Percentiles rank a stretch among this genome's conserved stretches.
phyloP scores from a whole-genome alignment of 1,139 yeast genomes.

The Saccharomycopsis hybrid region DNA sequence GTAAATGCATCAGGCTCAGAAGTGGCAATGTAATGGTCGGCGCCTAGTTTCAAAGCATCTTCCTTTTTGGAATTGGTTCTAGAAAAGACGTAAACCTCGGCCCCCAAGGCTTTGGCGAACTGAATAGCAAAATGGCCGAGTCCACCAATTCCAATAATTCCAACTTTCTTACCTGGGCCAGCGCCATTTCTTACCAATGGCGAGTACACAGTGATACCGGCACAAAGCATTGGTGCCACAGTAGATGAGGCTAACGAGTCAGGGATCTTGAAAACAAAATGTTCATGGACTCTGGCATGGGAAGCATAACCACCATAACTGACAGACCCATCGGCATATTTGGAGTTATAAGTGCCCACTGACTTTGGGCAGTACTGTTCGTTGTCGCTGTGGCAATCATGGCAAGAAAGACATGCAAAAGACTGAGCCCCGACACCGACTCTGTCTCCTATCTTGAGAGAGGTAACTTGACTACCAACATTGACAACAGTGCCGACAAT shows the following conservation, averaged over 20 bases:
- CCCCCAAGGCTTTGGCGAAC: conserved; percentile 52
- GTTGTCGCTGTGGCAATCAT: conserved; percentile 36
- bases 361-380: conserved; percentile 42
- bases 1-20: conserved; percentile 37
- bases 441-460: conserved; percentile 38
- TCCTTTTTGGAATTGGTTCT: conserved; percentile 42
- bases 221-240: conserved; percentile 49
- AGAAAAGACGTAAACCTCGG: conserved; percentile 49
- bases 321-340: conserved; percentile 35
- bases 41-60: conserved; percentile 48
- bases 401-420: conserved; percentile 40
- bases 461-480: conserved; percentile 34
- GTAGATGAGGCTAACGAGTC: conserved; percentile 35
- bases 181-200: conserved; percentile 42
- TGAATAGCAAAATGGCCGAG: conserved; percentile 55
- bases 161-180: conserved; percentile 40
- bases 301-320: conserved; percentile 45
- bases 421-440: conserved; percentile 49
- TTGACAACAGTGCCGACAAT: conserved; percentile 40
- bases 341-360: conserved; percentile 38
- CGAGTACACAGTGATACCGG: conserved; percentile 47
- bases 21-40: conserved; percentile 47
- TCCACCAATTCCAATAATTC: conserved; percentile 55
- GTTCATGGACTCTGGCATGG: conserved; percentile 42
- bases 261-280: conserved; percentile 44